Percentiles rank a stretch among this genome's conserved stretches.
phyloP scores from a whole-genome alignment of 495 filamentous ascomycete genomes.

The Penicillium canescens region DNA sequence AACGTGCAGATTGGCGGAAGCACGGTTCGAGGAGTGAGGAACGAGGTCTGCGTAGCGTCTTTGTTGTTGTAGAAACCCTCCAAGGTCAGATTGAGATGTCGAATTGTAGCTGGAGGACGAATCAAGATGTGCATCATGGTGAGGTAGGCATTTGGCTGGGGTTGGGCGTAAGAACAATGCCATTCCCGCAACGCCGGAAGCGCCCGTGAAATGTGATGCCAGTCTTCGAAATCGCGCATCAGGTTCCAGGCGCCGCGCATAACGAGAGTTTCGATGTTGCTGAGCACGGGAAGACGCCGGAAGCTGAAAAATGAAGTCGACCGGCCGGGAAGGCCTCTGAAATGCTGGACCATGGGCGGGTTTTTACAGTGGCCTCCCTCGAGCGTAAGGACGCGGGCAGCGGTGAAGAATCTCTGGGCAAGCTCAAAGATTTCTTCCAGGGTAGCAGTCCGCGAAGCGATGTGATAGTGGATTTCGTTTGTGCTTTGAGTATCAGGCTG shows the following conservation, averaged over 20 bases:
- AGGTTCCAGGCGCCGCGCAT: constrained; percentile 77
- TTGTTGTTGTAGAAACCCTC: constrained; percentile 67
- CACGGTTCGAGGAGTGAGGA: constrained; percentile 7
- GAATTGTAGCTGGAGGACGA: constrained; percentile 52
- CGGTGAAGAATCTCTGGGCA: constrained; percentile 55
- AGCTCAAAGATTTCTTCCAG: constrained; percentile 67
- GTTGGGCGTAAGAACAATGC: constrained; percentile 70
- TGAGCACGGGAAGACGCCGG: constrained; percentile 41
- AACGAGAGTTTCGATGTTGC: constrained; percentile 59
- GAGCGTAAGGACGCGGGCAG: constrained; percentile 65
- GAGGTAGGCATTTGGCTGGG: constrained; percentile 65
- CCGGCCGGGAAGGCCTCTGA: constrained; percentile 29
- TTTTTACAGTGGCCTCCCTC: constrained; percentile 76
- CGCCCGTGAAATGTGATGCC: constrained; percentile 55
- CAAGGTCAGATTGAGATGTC: constrained; percentile 62
- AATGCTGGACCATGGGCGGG: constrained; percentile 63
- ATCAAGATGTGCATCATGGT: constrained; percentile 61
- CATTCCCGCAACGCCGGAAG: constrained; percentile 67
- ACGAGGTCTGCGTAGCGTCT: constrained; percentile 30
- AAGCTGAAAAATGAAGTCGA: constrained; percentile 7
- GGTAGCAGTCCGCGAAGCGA: constrained; percentile 58
- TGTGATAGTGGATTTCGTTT: constrained; percentile 44
- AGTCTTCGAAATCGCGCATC: constrained; percentile 65
- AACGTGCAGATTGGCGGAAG: constrained; percentile 55
- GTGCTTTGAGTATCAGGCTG: too few species aligned